Conservation (phyloP, 306 rosid species). For the Abrus pulchellus region DNA sequence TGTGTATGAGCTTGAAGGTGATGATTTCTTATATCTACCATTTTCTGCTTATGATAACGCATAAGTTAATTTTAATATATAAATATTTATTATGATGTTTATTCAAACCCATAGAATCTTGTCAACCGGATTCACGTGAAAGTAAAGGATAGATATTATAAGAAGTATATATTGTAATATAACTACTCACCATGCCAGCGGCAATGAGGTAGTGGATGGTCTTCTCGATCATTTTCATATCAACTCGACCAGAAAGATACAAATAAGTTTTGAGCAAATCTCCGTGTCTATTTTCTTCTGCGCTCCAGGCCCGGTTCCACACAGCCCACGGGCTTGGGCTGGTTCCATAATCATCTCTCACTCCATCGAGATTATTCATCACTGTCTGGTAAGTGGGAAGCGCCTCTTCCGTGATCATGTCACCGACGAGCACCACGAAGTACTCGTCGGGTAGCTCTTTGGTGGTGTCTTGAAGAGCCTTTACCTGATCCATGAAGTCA, state of each 20-base stretch:
- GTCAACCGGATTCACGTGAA: no score
- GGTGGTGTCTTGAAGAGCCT: conserved; percentile 62
- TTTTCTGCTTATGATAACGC: no score
- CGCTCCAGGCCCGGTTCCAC: conserved; percentile 73
- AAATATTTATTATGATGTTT: no score
- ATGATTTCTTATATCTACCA: no score
- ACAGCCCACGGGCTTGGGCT: conserved; percentile 58
- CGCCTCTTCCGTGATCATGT: conserved; percentile 55
- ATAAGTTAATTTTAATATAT: no score
- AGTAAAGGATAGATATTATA: no score
- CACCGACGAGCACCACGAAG: conserved; percentile 70
- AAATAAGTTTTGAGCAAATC: conserved; percentile 68
- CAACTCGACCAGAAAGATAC: conserved; percentile 77
- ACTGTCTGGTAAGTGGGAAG: conserved; percentile 60
- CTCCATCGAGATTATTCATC: conserved; percentile 66
- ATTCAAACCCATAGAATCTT: no score
- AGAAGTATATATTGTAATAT: no score
- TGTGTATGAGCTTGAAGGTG: no score
- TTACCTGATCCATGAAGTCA: conserved; percentile 59
- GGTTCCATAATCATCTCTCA: no score
- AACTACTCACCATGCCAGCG: conserved; percentile 61
- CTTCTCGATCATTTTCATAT: conserved; percentile 67
- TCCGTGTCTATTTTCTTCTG: conserved; percentile 78
- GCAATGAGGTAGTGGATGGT: conserved; percentile 68
- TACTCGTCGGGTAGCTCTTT: conserved; percentile 67